Base-by-base conservation (phyloP, 2,329 filamentous ascomycete genomes). In the Colletotrichum scovillei region DNA sequence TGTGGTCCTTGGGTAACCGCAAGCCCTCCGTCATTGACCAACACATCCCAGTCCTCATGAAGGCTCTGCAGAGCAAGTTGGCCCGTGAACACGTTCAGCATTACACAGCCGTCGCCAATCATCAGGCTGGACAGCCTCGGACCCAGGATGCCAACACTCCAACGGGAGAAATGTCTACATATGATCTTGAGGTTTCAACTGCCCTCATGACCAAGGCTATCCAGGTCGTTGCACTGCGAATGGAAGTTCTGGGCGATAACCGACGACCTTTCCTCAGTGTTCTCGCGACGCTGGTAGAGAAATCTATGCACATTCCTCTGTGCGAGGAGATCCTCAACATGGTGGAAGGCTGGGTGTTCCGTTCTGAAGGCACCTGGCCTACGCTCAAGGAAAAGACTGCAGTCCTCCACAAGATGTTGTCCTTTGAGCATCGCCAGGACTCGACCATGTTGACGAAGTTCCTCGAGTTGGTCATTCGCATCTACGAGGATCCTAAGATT, bases 331-430 rank as follows among this genome's bases (percentile, higher is more conserved):
- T 99, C 67, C 86, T 99, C 32, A 91, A 93, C 63, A 96, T 99
- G 90, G 96, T 98, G 4, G 96, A 98, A 81, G 90, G 89, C 38
- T 99, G 97, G 97, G 94, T 99, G 6, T 99, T 99, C 86, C 91
- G 95, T 76, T 97, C 95, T 0, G 95, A 95, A 72, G 97, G 98
- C 75, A 97, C 95, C 2, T 98, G 97, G 89, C 97, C 97, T 0
- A 99, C 97, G 0, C 88, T 99, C 1, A 99, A 99, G 82, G 97
- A 99, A 84, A 99, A 99, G 86, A 98, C 96, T 0, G 97, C 97
- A 1, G 97, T 99, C 1, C 86, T 99, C n/a, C 95, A 97, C 78
- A 99, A 99, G 85, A 99, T 99, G 97, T 86, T 98, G 19, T 92
- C 95, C 0, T 99, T 99, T 77, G 97, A 99, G 83, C 91, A 94